A percentile compares a stretch with the other conserved stretches of the same genome.
Evolutionary conservation across 2,329 filamentous ascomycete species (phyloP).

Genomic region (Xylaria sp.): DNA sequence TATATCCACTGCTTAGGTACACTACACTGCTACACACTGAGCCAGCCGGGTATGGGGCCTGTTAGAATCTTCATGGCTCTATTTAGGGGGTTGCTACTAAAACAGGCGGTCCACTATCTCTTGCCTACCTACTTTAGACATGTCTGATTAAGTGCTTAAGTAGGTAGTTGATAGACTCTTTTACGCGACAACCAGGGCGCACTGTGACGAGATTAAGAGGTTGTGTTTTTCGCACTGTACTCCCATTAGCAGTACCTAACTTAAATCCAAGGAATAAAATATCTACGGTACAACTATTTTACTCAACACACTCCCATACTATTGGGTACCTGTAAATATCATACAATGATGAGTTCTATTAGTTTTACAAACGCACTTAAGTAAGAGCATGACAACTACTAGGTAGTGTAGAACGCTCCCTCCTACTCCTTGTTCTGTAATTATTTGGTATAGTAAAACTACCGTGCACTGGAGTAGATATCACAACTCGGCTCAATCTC

Average conservation of each 20-base stretch:
- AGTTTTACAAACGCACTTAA: no score
- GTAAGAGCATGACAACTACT: no score
- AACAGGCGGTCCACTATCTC: slow-evolving; percentile 20
- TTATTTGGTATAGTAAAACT: no score
- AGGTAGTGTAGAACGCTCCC: no score
- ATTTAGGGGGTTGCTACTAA: slow-evolving; percentile 25
- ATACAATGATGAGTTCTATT: no score
- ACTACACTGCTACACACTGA: slow-evolving; percentile 12
- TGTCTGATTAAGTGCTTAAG: not conserved
- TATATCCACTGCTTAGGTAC: not conserved
- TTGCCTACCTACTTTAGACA: not conserved
- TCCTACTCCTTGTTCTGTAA: no score
- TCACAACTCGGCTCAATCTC: no score
- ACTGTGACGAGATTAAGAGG: slow-evolving; percentile 15
- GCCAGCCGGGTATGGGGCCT: slow-evolving; percentile 5
- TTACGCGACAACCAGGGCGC: slow-evolving; percentile 5
- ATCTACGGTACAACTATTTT: no score
- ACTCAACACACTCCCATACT: no score
- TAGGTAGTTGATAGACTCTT: slow-evolving; percentile 2
- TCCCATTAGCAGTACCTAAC: not conserved
- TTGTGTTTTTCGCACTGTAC: slow-evolving; percentile 9
- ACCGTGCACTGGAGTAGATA: no score
- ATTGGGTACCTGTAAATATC: no score
- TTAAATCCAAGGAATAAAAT: no score
- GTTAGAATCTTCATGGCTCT: slow-evolving; percentile 12